A percentile compares a stretch with the other conserved stretches of the same genome.
Evolutionary conservation across 805 yeast genomes (phyloP).

Genomic region (Yarrowia divulgata): DNA sequence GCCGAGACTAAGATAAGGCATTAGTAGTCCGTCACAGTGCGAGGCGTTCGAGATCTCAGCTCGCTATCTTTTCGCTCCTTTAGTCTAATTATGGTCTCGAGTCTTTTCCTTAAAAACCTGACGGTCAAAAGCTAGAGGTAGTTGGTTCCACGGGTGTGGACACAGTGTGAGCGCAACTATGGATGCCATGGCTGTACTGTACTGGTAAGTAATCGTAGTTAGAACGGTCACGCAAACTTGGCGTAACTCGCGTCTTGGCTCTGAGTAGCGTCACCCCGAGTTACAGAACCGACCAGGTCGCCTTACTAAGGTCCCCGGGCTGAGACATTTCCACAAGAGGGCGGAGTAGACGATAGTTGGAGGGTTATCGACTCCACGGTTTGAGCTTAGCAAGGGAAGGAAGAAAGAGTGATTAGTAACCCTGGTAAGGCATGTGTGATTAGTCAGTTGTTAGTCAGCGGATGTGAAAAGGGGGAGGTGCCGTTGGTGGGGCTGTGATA

Average conservation of each 20-base stretch:
- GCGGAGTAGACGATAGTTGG: background rate
- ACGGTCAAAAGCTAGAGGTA: background rate
- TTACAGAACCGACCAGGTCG: background rate
- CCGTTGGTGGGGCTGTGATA: no score
- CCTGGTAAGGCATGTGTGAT: no score
- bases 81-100: background rate
- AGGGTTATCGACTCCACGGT: background rate
- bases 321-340: conserved; percentile 9
- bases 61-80: conserved; percentile 16
- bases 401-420: background rate
- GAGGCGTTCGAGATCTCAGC: background rate
- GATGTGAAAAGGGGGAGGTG: no score
- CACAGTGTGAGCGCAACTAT: no score
- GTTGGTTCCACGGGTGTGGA: background rate
- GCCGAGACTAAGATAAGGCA: conserved; percentile 2
- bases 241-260: no score
- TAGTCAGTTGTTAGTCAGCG: no score
- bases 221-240: no score
- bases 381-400: background rate
- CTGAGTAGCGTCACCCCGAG: conserved; percentile 2
- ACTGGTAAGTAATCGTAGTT: no score
- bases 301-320: background rate
- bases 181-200: no score
- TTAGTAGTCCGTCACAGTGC: background rate
- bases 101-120: conserved; percentile 11